Evolutionary conservation across 108 stramenopile species (phyloP).

Genomic region (Bacterosira constricta): DNA sequence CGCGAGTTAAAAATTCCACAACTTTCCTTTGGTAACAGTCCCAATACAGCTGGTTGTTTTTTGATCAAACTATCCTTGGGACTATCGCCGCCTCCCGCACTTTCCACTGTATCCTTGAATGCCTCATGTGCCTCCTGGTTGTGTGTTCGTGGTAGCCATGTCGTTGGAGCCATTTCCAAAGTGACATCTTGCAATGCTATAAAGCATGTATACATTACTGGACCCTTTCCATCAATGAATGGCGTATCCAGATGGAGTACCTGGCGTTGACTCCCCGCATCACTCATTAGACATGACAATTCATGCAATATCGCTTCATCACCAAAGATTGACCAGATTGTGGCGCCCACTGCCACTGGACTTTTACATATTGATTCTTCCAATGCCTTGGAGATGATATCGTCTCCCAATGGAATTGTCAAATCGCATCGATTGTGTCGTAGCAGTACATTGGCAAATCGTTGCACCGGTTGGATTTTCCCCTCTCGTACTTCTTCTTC

Average conservation of each 20-base stretch:
- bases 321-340: slow-evolving; percentile 54
- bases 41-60: slow-evolving; percentile 58
- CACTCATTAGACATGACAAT: slow-evolving; percentile 71
- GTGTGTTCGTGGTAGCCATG: slow-evolving; percentile 75
- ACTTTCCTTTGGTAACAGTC: slow-evolving; percentile 69
- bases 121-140: slow-evolving; percentile 54
- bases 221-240: slow-evolving; percentile 44
- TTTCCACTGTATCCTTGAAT: slow-evolving; percentile 54
- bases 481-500: slow-evolving; percentile 50
- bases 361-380: slow-evolving; percentile 42
- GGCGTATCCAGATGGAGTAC: slow-evolving; percentile 89
- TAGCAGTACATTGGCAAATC: slow-evolving; percentile 85
- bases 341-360: slow-evolving; percentile 63
- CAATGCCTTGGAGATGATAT: slow-evolving; percentile 43
- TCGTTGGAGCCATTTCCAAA: slow-evolving; percentile 83
- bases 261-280: slow-evolving; percentile 78
- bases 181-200: slow-evolving; percentile 80
- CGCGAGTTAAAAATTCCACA: slow-evolving; percentile 85
- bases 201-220: slow-evolving; percentile 79
- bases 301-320: slow-evolving; percentile 70
- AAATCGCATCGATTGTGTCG: slow-evolving; percentile 80
- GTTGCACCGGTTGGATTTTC: slow-evolving; percentile 48
- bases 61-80: slow-evolving; percentile 68
- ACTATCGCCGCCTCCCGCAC: slow-evolving; percentile 34
- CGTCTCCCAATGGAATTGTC: slow-evolving; percentile 63